Base-by-base conservation (phyloP, 2,329 filamentous ascomycete genomes). In the Orbilia brochopaga region DNA sequence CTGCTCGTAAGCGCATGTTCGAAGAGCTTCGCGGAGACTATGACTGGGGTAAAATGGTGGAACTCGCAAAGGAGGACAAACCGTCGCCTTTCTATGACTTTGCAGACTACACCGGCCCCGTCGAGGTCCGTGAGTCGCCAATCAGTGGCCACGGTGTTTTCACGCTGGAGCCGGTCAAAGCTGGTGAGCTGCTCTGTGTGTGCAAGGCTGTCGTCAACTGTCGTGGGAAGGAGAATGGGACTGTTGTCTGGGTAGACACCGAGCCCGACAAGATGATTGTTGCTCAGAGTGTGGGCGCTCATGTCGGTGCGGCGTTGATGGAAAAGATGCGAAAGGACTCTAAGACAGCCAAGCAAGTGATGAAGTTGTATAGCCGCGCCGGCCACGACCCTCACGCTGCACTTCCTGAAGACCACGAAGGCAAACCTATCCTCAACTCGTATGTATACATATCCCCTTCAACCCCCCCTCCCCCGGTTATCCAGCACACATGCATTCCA, bases 111-210 rank as follows among this genome's bases (percentile, higher is more conserved):
- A 61, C 54, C 2, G 2, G 35, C 5, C 60, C 60, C 0, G 55
- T 72, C 0, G 51, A 48, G 5, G 13, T 35, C 5, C 55, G 56
- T 17, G 1, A 27, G 0, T 72, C 67, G 11, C 1, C 6, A 1
- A 40, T 72, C 4, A 57, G 60, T 37, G 67, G 67, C 1, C 60
- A 46, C 4, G 67, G 67, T 1, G 11, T 72, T 1, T 72, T 72
- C 35, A 61, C 67, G 2, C 56, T 15, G 6, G 23, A 21, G 4
- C 51, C 56, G 19, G 32, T 65, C 3, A 72, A 61, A 15, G 62
- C 62, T n/a, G 67, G 67, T 10, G 67, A 72, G 21, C 27, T 72
- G 19, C 23, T 72, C 2, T 57, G 35, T 30, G 58, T 52, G 37
- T 40, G 40, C 23, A 72, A 61, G 35, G 67, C 67, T 0, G 64